Conservation (phyloP, 2,329 filamentous ascomycete species). For the Leptographium procerum region DNA sequence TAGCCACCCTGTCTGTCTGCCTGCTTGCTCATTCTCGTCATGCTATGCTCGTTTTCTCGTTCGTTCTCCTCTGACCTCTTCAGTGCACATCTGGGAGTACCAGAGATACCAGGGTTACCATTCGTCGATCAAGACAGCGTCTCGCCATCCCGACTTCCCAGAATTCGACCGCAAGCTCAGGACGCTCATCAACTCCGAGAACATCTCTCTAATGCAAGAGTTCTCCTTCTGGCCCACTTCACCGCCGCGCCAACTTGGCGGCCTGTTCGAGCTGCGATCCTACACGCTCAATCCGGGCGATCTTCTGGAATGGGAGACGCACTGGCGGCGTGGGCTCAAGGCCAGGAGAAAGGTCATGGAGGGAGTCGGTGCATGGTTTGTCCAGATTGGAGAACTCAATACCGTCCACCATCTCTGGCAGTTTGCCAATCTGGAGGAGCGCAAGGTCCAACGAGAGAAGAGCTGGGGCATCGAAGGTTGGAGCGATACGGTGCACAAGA, state of each 20-base stretch:
- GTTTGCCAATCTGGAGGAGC: slow-evolving; percentile 91
- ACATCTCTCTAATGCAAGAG: slow-evolving; percentile 93
- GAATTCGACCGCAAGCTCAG: slow-evolving; percentile 79
- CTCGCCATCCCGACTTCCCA: slow-evolving; percentile 69
- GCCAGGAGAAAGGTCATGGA: slow-evolving; percentile 96
- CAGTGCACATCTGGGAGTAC: slow-evolving; percentile 99
- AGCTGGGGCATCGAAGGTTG: slow-evolving; percentile 93
- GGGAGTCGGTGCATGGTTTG: slow-evolving; percentile 95
- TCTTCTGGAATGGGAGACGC: slow-evolving; percentile 94
- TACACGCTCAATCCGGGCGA: slow-evolving; percentile 96
- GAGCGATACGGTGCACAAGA: slow-evolving; percentile 97
- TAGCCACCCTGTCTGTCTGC: too few species aligned
- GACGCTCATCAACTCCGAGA: slow-evolving; percentile 72
- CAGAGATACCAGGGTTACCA: slow-evolving; percentile 96
- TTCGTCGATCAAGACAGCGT: slow-evolving; percentile 75
- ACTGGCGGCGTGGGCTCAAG: slow-evolving; percentile 87
- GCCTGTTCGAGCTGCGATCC: slow-evolving; percentile 89
- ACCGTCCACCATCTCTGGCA: slow-evolving; percentile 98
- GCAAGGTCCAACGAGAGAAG: slow-evolving; percentile 79
- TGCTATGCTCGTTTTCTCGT: neutral
- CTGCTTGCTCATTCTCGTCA: too few species aligned
- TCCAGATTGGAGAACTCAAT: slow-evolving; percentile 94
- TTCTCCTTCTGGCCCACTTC: slow-evolving; percentile 99
- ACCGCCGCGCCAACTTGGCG: slow-evolving; percentile 76
- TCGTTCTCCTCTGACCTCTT: neutral